Conservation (phyloP, 805 yeast species). For the Naumovozyma baii region DNA sequence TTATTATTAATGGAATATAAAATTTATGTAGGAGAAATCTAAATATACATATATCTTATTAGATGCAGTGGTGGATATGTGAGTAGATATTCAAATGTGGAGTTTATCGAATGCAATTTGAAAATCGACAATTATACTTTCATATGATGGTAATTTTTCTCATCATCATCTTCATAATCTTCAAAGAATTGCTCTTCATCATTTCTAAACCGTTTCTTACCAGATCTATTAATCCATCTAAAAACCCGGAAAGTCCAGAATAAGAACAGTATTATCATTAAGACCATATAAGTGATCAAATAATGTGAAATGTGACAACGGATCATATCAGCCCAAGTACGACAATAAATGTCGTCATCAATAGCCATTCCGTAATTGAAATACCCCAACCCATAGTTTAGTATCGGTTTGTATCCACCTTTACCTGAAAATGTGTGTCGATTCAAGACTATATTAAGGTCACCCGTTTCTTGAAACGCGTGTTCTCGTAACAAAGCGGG, state of each 20-base stretch:
- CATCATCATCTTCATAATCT: background rate
- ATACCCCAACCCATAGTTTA: conserved; percentile 28
- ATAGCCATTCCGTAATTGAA: conserved; percentile 24
- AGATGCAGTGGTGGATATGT: background rate
- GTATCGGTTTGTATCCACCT: conserved; percentile 26
- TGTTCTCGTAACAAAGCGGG: conserved; percentile 32
- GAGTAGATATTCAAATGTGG: too few relatives aligned
- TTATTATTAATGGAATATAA: too few relatives aligned
- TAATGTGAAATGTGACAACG: conserved; percentile 21
- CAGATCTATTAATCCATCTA: background rate
- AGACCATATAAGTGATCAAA: conserved; percentile 14
- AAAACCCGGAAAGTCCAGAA: conserved; percentile 7
- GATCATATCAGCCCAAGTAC: conserved; percentile 11
- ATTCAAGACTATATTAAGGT: conserved; percentile 21
- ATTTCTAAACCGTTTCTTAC: background rate
- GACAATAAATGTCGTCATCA: conserved; percentile 17
- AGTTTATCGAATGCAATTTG: too few relatives aligned
- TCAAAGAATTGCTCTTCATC: background rate
- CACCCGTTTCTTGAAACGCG: conserved; percentile 27
- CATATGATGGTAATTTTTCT: background rate
- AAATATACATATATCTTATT: too few relatives aligned
- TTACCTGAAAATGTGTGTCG: conserved; percentile 21
- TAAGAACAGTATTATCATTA: conserved; percentile 10
- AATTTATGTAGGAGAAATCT: too few relatives aligned
- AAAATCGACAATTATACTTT: background rate